Base-by-base conservation (phyloP, 306 rosid species). In the Inga laurina region DNA sequence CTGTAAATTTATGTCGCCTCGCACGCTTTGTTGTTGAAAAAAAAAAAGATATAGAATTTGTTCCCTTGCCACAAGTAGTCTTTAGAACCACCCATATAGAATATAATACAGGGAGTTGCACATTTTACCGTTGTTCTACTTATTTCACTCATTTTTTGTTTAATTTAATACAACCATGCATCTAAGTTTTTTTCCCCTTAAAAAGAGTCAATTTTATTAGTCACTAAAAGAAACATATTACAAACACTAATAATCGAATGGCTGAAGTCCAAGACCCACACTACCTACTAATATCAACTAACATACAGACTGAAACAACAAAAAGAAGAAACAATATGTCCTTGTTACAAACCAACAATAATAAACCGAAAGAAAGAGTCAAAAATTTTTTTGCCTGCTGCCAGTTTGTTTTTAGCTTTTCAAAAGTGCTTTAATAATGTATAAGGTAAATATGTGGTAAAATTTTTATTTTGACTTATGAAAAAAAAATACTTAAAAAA, bases 391-490 rank as follows among this genome's bases (percentile, higher is more conserved):
- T n/a, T n/a, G 1, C 30, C 30, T 27, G 30, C 30, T 27, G 0
- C 30, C 7, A 0, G 41, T 5, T 39, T 39, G 1, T 39, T 39
- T 39, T 39, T 39, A 5, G 8, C 8, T 6, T 39, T 39, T 39
- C 1, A 39, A 39, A 37, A 37, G 0, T 5, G 6, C 8, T 39
- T 39, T 39, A 39, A 39, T 39, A 0, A 39, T 39, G 6, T 39
- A 5, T 6, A 1, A 39, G 2, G 0, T 39, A 5, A 39, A 0
- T 39, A 39, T 39, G 0, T 39, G 1, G 0, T 6, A 39, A 0
- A 1, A 39, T 0, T 39, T 39, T 39, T 39, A 39, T 39, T 8
- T 37, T 1, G 7, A 0, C 1, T 37, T 37, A 37, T 0, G 1
- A 5, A 37, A 37, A 37, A 37, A 39, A 39, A 39, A 6, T 4